Percentiles rank a stretch among this genome's conserved stretches.
These are phyloP conservation scores for Scheffersomyces stambukii DNA, from an alignment of 1,139 yeast species.

Conservation along the genomic window DNA sequence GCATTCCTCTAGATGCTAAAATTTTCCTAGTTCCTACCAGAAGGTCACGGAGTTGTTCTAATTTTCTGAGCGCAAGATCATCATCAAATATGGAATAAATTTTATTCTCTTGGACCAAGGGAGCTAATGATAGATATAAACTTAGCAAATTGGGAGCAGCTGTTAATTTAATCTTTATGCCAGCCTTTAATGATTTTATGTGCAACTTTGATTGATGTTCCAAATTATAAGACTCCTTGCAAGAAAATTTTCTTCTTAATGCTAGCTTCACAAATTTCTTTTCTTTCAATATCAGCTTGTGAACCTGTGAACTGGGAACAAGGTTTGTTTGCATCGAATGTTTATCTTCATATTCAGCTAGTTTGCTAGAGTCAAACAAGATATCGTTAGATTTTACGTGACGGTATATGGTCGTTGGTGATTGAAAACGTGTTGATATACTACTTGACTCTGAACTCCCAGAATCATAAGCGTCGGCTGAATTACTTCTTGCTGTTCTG, in stretches of 20 bases:
- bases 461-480: too few species aligned
- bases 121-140: conserved; percentile 43
- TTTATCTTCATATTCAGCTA: too few species aligned
- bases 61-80: conserved; percentile 2
- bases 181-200: conserved; percentile 51
- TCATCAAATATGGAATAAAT: conserved; percentile 9
- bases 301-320: too few species aligned
- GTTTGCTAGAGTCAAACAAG: too few species aligned
- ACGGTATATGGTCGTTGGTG: too few species aligned
- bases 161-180: conserved; percentile 45
- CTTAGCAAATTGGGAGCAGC: conserved; percentile 39
- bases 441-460: too few species aligned
- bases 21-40: conserved; percentile 6
- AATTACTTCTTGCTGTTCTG: too few species aligned
- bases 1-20: conserved; percentile 21
- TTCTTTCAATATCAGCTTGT: conserved; percentile 15
- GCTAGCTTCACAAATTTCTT: conserved; percentile 36
- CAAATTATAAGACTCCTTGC: conserved; percentile 12
- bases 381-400: too few species aligned
- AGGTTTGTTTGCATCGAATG: too few species aligned
- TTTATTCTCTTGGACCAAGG: conserved; percentile 19
- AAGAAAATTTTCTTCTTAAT: conserved; percentile 30
- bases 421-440: too few species aligned
- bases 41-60: conserved; percentile 10
- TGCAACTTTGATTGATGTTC: conserved; percentile 32